Conservation (phyloP, 1,284 basidiomycete species). For the Termitomyces sp. region DNA sequence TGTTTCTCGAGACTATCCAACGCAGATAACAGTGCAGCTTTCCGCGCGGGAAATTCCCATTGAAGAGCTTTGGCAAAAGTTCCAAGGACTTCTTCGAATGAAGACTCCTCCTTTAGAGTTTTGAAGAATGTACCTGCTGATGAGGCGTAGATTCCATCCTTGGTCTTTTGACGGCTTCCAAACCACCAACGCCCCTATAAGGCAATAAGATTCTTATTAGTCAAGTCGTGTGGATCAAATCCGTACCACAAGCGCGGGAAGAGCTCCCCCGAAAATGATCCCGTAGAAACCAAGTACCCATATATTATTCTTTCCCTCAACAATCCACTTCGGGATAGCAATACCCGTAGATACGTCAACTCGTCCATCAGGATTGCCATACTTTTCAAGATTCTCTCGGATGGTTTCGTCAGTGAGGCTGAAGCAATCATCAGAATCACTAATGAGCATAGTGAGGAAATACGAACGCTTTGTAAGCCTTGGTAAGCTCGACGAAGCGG, state of each 20-base stretch:
- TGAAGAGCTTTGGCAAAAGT: conserved; percentile 74
- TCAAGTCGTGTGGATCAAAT: background rate
- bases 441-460: background rate
- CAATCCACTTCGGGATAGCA: conserved; percentile 91
- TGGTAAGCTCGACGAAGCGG: conserved; percentile 91
- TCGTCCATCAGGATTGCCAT: conserved; percentile 95
- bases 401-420: conserved; percentile 93
- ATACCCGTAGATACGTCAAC: conserved; percentile 96
- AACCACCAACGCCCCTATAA: conserved; percentile 94
- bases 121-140: conserved; percentile 93
- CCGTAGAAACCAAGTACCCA: conserved; percentile 91
- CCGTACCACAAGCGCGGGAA: conserved; percentile 83
- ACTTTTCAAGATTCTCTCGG: conserved; percentile 87
- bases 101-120: conserved; percentile 75
- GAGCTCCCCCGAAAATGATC: conserved; percentile 77
- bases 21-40: conserved; percentile 33
- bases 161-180: conserved; percentile 84
- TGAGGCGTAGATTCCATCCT: conserved; percentile 83
- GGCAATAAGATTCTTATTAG: background rate
- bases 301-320: conserved; percentile 88
- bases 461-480: conserved; percentile 92
- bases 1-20: conserved; percentile 55
- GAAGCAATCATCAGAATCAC: background rate
- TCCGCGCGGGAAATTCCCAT: conserved; percentile 42
- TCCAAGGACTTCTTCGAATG: conserved; percentile 70